Evolutionary conservation across 805 yeast species (phyloP).

Genomic region (Saturnispora silvae): DNA sequence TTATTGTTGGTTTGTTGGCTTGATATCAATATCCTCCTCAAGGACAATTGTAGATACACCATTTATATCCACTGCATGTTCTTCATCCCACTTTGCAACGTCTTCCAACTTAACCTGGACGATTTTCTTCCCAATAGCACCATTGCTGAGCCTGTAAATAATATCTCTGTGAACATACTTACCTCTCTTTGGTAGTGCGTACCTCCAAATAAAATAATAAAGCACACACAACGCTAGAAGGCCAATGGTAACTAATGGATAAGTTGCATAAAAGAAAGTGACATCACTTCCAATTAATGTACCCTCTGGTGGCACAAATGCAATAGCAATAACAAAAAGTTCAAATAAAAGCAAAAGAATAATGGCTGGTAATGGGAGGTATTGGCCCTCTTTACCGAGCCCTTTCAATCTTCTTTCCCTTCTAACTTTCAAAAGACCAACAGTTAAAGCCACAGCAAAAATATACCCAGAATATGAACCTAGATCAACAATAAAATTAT

Average conservation of each 20-base stretch:
- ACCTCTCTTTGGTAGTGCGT: constrained; percentile 26
- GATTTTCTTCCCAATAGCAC: constrained; percentile 31
- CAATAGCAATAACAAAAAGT: constrained; percentile 30
- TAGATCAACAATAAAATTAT: constrained; percentile 68
- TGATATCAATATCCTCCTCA: no score
- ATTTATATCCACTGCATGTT: constrained; percentile 9
- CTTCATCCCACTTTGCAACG: constrained; percentile 26
- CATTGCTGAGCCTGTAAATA: constrained; percentile 26
- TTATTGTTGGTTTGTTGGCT: no score
- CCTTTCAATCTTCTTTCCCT: constrained; percentile 26
- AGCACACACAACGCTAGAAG: constrained; percentile 24
- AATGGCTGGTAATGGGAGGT: constrained; percentile 27
- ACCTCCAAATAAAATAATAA: constrained; percentile 30
- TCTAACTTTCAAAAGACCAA: constrained; percentile 44
- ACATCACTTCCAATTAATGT: constrained; percentile 32
- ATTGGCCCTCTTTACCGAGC: constrained; percentile 26
- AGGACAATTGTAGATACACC: no score
- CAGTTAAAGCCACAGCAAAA: constrained; percentile 54
- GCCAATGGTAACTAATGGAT: constrained; percentile 31
- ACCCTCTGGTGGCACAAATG: constrained; percentile 34
- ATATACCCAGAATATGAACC: constrained; percentile 76
- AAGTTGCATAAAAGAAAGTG: constrained; percentile 33
- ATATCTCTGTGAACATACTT: constrained; percentile 26
- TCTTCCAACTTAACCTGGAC: constrained; percentile 26
- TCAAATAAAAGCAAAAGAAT: constrained; percentile 26